phyloP scores from a whole-genome alignment of 2,329 filamentous ascomycete species.

The Malbranchea zuffiana region DNA sequence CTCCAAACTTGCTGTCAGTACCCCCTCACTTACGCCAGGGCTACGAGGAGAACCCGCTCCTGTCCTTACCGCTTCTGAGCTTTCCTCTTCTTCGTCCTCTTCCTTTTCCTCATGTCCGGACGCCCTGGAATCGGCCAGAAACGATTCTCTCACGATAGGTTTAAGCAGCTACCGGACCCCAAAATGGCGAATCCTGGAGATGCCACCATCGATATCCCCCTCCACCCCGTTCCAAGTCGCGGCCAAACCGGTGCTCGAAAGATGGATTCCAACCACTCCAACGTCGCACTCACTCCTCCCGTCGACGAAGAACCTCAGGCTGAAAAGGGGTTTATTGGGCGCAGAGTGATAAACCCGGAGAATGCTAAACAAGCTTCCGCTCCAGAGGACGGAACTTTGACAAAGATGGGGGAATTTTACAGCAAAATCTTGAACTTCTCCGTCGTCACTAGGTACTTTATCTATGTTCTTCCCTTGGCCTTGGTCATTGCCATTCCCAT shows the following conservation, averaged over 20 bases:
- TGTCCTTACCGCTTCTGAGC: background rate
- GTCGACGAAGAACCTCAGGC: constrained; percentile 17
- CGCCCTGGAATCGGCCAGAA: constrained; percentile 29
- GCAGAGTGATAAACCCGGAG: constrained; percentile 24
- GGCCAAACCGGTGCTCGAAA: constrained; percentile 38
- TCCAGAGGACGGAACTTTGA: constrained; percentile 46
- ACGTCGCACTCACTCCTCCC: constrained; percentile 23
- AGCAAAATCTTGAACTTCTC: constrained; percentile 51
- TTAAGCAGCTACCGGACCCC: constrained; percentile 31
- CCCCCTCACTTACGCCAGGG: too few species aligned
- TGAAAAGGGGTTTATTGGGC: constrained; percentile 26
- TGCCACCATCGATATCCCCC: constrained; percentile 51
- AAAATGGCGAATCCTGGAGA: constrained; percentile 41
- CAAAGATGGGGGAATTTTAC: constrained; percentile 50
- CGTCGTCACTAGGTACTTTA: constrained; percentile 51
- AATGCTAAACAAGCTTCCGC: constrained; percentile 27
- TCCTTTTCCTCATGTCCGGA: constrained; percentile 22
- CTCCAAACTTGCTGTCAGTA: too few species aligned
- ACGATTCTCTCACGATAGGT: constrained; percentile 37
- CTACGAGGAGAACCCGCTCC: background rate
- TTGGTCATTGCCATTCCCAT: constrained; percentile 52
- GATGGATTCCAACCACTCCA: constrained; percentile 24
- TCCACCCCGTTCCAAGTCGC: constrained; percentile 44
- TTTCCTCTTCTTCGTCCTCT: constrained; percentile 1
- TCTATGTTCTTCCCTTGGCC: constrained; percentile 51